phyloP scores from a whole-genome alignment of 495 filamentous ascomycete genomes.

The Lasiosphaeria hispida region DNA sequence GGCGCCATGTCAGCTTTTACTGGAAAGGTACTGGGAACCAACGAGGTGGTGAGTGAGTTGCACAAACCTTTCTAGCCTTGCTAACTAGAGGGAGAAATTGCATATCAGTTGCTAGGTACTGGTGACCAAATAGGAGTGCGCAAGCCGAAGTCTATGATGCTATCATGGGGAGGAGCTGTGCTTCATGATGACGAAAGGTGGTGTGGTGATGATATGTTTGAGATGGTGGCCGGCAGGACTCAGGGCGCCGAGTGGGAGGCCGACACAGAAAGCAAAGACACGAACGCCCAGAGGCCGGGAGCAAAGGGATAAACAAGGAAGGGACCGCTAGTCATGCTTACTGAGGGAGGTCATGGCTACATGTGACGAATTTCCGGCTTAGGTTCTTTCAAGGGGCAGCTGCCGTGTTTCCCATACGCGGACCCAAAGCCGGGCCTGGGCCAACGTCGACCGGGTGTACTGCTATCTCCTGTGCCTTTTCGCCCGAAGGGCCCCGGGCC shows the following conservation, averaged over 20 bases:
- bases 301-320: slow-evolving; percentile 12
- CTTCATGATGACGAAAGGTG: slow-evolving; percentile 4
- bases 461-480: slow-evolving; percentile 1
- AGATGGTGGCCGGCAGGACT: neutral
- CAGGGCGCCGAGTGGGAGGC: too few relatives aligned
- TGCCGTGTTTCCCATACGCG: slow-evolving; percentile 4
- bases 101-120: slow-evolving; percentile 43
- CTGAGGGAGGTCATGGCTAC: slow-evolving; percentile 37
- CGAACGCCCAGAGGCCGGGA: slow-evolving; percentile 10
- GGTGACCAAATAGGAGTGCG: neutral
- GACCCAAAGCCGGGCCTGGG: slow-evolving; percentile 6
- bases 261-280: slow-evolving; percentile 5
- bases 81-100: slow-evolving; percentile 50
- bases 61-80: slow-evolving; percentile 53
- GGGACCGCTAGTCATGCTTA: slow-evolving; percentile 27
- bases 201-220: neutral
- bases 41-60: neutral
- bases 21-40: neutral
- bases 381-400: neutral
- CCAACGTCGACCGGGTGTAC: slow-evolving; percentile 1
- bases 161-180: slow-evolving; percentile 5
- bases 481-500: neutral
- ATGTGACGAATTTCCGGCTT: slow-evolving; percentile 10
- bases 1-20: slow-evolving; percentile 9
- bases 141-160: slow-evolving; percentile 3